Base-by-base conservation (phyloP, 768 basidiomycete genomes). In the Lactarius vividus region DNA sequence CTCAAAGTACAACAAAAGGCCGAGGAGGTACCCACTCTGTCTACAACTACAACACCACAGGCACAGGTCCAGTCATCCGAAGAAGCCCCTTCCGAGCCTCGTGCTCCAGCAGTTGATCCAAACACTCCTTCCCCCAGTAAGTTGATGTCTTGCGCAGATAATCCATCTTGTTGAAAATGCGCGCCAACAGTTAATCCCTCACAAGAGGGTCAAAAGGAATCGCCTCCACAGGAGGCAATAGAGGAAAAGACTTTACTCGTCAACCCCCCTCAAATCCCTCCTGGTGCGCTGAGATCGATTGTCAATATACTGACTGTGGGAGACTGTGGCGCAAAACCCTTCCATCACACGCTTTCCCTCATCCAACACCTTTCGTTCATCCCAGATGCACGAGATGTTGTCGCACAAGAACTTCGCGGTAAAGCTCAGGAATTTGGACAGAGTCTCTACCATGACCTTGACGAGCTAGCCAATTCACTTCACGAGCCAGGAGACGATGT, bases 231-330 rank as follows among this genome's bases (percentile, higher is more conserved):
- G 4, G 62, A 68, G 18, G 73, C 72, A 33, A 55, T 71, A 5
- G 77, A 79, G 59, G 79, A 80, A 64, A 81, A 80, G 63, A 74
- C 79, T n/a, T 74, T 91, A 16, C 78, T 93, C 16, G 81, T 88
- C 13, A 85, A 83, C 60, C 87, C 92, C 20, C 97, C 97, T 15
- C 87, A 89, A 69, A 88, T 98, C 65, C 94, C 96, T 8, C 85
- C 91, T 59, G 75, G 85, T 4, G 88, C 91, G n/a, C 82, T 98
- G 29, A 88, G 92, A 42, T 84, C 95, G 42, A 94, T 98, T 66
- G 94, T 97, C 74, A 98, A 98, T 76, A 94, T 98, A 71, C 81
- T 99, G 68, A 98, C 97, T n/a, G 83, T 90, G 23, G 97, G 97
- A 53, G 97, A 99, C 79, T 98, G 96, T 73, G 94, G 95, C 28